Evolutionary conservation across 345 rosid genomes (phyloP), one percentile per base, ranked within the genome.

Genomic region (Fremontodendron californicum): DNA sequence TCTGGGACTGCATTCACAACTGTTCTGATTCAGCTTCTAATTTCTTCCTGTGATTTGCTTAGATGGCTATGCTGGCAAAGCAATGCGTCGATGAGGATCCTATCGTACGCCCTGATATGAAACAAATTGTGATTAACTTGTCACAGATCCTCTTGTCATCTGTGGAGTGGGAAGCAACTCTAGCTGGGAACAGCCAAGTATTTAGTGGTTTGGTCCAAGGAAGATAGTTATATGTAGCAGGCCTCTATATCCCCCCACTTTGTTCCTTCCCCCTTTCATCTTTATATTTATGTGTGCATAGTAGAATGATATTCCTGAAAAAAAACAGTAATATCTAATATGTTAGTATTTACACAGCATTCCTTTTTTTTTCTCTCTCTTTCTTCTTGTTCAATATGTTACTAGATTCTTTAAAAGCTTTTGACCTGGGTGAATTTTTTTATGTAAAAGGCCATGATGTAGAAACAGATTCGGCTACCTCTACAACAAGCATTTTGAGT

Each of bases 81-180:
- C 99, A 93, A 78, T 95, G 99, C 23, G 93, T 90, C 0, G 98
- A 95, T 8, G 98, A 93, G 79, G 99, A 93, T 86, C 90, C 97
- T 9, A 88, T 93, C 57, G 80, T 93, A 9, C 89, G 99, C 68
- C 99, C 98, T 9, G 97, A 95, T 87, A 95, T 93, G 98, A 95
- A 92, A 90, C 96, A 95, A 80, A 91, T 89, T 1, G 98, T 95
- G 80, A 93, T 95, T 63, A 82, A 93, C 25, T 83, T 95, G 27
- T 95, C 99, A 19, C 99, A 95, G 82, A 92, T 90, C 69, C 97
- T 91, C 70, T 77, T 95, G 79, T 92, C 98, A 37, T 92, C 98
- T 8, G 88, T 93, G 15, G 99, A 95, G 86, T 95, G 99, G 99
- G 99, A 95, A 84, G 98, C 99, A 75, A 95, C 99, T 65, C 96